A percentile compares a stretch with the other conserved stretches of the same genome.
These are phyloP conservation scores for Pyricularia pennisetigena DNA, from an alignment of 2,329 filamentous ascomycete genomes.

Conservation along the genomic window DNA sequence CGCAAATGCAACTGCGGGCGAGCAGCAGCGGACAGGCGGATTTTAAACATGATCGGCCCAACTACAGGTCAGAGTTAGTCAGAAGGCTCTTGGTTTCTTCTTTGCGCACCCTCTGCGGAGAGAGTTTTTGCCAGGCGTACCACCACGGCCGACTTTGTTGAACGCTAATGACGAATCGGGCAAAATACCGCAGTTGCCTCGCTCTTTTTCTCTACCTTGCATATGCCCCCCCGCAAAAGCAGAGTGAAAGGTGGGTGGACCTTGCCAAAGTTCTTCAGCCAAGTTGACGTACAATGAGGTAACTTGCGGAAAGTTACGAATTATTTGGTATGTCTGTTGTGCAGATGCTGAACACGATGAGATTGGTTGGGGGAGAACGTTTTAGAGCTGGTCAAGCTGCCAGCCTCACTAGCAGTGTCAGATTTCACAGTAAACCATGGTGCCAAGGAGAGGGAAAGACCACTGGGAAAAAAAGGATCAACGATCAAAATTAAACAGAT, in stretches of 20 bases:
- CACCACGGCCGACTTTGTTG: neutral
- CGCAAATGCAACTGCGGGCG: neutral
- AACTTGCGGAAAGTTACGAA: neutral
- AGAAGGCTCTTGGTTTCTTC: neutral
- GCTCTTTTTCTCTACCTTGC: neutral
- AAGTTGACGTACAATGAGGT: neutral
- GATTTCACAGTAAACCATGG: neutral
- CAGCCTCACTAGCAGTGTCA: neutral
- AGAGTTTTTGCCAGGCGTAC: neutral
- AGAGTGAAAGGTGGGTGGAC: neutral
- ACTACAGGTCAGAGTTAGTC: neutral
- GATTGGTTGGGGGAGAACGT: neutral
- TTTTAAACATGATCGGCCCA: neutral
- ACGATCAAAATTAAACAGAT: neutral
- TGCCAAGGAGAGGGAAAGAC: neutral
- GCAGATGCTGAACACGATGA: neutral
- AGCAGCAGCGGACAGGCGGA: neutral
- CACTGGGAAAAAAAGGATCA: too few species aligned
- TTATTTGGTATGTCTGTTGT: neutral
- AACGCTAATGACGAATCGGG: neutral
- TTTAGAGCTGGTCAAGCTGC: neutral
- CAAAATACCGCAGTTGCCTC: neutral
- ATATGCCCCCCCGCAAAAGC: neutral
- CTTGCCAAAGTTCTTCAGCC: neutral
- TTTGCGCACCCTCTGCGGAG: neutral